phyloP scores from a whole-genome alignment of 805 yeast species.

The Teunomyces lycoperdinae region DNA sequence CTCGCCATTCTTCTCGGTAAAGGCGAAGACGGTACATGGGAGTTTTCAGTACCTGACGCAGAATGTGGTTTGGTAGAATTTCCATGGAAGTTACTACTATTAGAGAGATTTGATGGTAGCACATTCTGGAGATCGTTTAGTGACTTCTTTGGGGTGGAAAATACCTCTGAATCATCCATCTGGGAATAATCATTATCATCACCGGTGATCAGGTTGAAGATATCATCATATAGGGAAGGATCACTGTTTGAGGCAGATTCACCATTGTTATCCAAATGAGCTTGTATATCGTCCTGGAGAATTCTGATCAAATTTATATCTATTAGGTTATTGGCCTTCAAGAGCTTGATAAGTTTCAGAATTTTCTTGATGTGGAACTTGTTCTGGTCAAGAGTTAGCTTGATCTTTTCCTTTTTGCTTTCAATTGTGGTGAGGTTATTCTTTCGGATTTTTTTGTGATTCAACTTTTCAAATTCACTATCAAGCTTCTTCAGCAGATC shows the following conservation, averaged over 20 bases:
- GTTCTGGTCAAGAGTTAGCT: slow-evolving; percentile 26
- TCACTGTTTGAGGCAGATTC: slow-evolving; percentile 39
- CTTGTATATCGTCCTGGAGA: slow-evolving; percentile 39
- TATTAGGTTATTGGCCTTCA: slow-evolving; percentile 24
- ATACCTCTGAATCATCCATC: slow-evolving; percentile 12
- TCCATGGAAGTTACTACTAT: neutral
- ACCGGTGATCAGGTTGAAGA: slow-evolving; percentile 21
- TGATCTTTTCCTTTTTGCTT: slow-evolving; percentile 41
- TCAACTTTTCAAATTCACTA: slow-evolving; percentile 39
- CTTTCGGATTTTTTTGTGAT: slow-evolving; percentile 38
- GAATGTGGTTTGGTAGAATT: neutral
- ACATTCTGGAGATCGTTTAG: neutral
- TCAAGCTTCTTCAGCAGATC: slow-evolving; percentile 37
- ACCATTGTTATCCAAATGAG: slow-evolving; percentile 35
- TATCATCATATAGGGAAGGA: slow-evolving; percentile 41
- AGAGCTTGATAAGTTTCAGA: slow-evolving; percentile 26
- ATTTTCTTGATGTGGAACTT: slow-evolving; percentile 38
- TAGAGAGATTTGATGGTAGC: neutral
- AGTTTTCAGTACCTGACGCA: neutral
- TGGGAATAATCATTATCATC: slow-evolving; percentile 11
- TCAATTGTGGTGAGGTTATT: slow-evolving; percentile 35
- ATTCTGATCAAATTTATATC: slow-evolving; percentile 31
- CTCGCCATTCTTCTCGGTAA: slow-evolving; percentile 9
- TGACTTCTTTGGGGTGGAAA: slow-evolving; percentile 6
- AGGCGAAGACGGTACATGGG: slow-evolving; percentile 8